These are phyloP conservation scores for Eucalyptus tenuipes DNA, from an alignment of 345 rosid species.

Conservation along the genomic window DNA sequence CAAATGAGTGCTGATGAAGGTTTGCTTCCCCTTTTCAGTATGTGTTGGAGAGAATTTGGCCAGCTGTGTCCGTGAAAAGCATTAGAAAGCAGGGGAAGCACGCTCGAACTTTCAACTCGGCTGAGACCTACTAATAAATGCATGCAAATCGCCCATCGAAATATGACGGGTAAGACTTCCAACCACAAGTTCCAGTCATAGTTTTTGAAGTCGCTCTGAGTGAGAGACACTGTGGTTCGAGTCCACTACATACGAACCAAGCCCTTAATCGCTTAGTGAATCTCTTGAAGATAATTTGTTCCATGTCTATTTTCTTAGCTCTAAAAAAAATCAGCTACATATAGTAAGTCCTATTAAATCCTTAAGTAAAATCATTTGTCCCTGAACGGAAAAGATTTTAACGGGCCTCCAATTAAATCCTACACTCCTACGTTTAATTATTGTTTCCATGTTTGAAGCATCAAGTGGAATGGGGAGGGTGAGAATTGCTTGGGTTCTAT, in stretches of 20 bases:
- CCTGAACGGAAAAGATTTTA: too few species aligned
- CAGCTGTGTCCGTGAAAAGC: neutral
- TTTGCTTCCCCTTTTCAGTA: neutral
- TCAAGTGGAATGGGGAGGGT: neutral
- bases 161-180: neutral
- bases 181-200: neutral
- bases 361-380: too few species aligned
- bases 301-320: neutral
- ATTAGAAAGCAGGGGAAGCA: neutral
- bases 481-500: neutral
- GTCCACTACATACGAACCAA: neutral
- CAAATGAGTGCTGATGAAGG: neutral
- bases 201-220: neutral
- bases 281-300: neutral
- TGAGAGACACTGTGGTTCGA: neutral
- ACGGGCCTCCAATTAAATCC: neutral
- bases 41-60: neutral
- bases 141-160: neutral
- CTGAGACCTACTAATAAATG: neutral
- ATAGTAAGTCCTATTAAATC: neutral
- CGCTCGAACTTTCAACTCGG: neutral
- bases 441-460: neutral
- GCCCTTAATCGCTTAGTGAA: neutral
- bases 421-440: neutral
- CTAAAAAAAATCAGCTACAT: neutral